phyloP scores from a whole-genome alignment of 2,329 filamentous ascomycete species.

The Fusarium pseudocircinatum region DNA sequence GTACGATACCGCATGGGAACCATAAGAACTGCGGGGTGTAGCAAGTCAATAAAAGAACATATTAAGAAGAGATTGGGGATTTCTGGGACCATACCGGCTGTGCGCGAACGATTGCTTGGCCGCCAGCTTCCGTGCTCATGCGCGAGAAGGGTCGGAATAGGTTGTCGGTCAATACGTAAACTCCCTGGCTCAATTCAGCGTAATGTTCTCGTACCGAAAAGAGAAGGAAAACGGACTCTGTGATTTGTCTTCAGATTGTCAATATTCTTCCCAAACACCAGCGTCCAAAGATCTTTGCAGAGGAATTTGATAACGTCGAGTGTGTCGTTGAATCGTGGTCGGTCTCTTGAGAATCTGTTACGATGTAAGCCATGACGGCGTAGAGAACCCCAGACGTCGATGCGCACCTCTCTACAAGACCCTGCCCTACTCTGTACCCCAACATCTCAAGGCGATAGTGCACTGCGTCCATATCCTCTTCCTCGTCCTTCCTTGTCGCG shows the following conservation, averaged over 20 bases:
- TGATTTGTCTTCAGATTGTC: slow-evolving; percentile 99
- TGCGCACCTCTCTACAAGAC: slow-evolving; percentile 83
- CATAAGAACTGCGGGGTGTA: slow-evolving; percentile 76
- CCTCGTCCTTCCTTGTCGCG: slow-evolving; percentile 65
- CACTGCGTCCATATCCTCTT: slow-evolving; percentile 85
- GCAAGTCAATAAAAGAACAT: slow-evolving; percentile 6
- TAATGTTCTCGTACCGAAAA: background rate
- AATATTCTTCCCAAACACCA: slow-evolving; percentile 96
- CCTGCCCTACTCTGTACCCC: slow-evolving; percentile 92
- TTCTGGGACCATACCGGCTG: slow-evolving; percentile 73
- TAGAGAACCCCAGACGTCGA: background rate
- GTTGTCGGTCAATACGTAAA: slow-evolving; percentile 96
- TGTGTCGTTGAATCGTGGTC: slow-evolving; percentile 89
- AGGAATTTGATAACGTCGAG: slow-evolving; percentile 98
- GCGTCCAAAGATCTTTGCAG: slow-evolving; percentile 96
- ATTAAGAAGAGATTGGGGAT: background rate
- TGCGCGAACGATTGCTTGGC: slow-evolving; percentile 77
- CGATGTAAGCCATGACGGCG: slow-evolving; percentile 46
- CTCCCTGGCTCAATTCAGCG: slow-evolving; percentile 65
- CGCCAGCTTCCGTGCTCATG: slow-evolving; percentile 85
- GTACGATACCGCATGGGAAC: slow-evolving; percentile 93
- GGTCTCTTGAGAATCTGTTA: slow-evolving; percentile 80
- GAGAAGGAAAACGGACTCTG: slow-evolving; percentile 62
- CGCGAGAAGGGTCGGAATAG: slow-evolving; percentile 86
- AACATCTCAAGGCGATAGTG: slow-evolving; percentile 85